phyloP scores from a whole-genome alignment of 768 basidiomycete genomes.

The Chalciporus chontae region DNA sequence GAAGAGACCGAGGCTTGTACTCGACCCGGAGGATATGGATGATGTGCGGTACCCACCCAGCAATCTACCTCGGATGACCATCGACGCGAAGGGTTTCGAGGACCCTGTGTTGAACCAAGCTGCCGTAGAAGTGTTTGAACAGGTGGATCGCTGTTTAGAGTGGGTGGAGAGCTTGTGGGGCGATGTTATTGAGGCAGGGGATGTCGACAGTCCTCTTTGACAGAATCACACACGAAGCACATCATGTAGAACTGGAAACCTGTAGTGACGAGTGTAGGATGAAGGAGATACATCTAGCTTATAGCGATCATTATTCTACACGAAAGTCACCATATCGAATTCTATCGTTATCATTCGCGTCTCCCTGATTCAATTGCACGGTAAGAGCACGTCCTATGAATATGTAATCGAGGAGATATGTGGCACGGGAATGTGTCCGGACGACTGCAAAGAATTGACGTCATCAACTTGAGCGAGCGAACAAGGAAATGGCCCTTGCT shows the following conservation, averaged over 20 bases:
- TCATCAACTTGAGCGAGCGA: neutral
- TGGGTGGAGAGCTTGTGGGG: slow-evolving; percentile 61
- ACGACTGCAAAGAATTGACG: neutral
- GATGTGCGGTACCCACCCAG: slow-evolving; percentile 1
- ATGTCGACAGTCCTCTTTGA: neutral
- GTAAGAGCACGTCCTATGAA: neutral
- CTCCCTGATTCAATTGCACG: too few relatives aligned
- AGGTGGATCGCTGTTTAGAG: slow-evolving; percentile 38
- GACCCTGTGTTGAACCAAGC: slow-evolving; percentile 51
- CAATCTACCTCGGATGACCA: neutral
- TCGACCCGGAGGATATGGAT: slow-evolving; percentile 23
- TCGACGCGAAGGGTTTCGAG: slow-evolving; percentile 62
- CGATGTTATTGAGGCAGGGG: slow-evolving; percentile 33
- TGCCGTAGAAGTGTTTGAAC: slow-evolving; percentile 38
- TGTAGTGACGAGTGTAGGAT: too few relatives aligned
- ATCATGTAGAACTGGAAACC: too few relatives aligned
- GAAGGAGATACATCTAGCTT: too few relatives aligned
- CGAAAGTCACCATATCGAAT: too few relatives aligned
- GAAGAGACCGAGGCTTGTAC: slow-evolving; percentile 26
- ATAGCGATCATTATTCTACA: too few relatives aligned
- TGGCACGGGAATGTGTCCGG: slow-evolving; percentile 9
- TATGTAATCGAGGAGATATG: slow-evolving; percentile 5
- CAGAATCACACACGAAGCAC: neutral
- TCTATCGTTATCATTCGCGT: too few relatives aligned
- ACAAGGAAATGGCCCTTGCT: neutral